These are phyloP conservation scores for Musa beccarii DNA, from an alignment of 176 grass and related monocot species.

Conservation along the genomic window DNA sequence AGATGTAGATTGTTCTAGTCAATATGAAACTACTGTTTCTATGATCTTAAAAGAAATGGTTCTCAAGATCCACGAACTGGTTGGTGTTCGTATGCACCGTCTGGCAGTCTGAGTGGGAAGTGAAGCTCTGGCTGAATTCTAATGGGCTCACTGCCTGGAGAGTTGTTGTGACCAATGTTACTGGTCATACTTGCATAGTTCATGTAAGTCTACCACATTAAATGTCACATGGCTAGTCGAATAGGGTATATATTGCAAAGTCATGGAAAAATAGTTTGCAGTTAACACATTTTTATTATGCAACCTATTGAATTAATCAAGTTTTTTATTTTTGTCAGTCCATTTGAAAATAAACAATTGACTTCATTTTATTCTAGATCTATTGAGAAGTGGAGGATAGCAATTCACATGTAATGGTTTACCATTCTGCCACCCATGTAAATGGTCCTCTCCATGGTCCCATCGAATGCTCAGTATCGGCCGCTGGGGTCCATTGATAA, in stretches of 20 bases:
- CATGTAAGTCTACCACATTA: conserved; percentile 57
- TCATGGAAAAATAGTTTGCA: neutral
- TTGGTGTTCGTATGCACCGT: conserved; percentile 89
- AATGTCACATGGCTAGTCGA: no score
- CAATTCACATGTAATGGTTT: conserved; percentile 54
- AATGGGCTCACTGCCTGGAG: conserved; percentile 83
- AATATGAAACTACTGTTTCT: conserved; percentile 51
- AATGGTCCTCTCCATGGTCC: conserved; percentile 71
- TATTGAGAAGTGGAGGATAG: conserved; percentile 84
- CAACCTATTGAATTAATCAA: neutral
- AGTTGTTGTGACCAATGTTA: conserved; percentile 84
- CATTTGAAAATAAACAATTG: conserved; percentile 9
- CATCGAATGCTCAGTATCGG: conserved; percentile 53
- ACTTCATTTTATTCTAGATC: conserved; percentile 39
- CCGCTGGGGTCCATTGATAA: conserved; percentile 67
- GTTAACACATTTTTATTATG: neutral
- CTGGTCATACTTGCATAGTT: conserved; percentile 89
- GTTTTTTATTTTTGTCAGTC: neutral
- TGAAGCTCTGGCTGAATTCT: conserved; percentile 76
- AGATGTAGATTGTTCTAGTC: conserved; percentile 35
- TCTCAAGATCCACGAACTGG: conserved; percentile 81
- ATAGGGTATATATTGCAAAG: no score
- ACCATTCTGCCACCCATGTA: conserved; percentile 47
- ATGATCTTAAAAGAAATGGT: conserved; percentile 79
- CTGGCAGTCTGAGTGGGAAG: conserved; percentile 96